Evolutionary conservation across 352 stramenopile genomes (phyloP), one percentile per base, ranked within the genome.

Genomic region (Phytophthora sojae): DNA sequence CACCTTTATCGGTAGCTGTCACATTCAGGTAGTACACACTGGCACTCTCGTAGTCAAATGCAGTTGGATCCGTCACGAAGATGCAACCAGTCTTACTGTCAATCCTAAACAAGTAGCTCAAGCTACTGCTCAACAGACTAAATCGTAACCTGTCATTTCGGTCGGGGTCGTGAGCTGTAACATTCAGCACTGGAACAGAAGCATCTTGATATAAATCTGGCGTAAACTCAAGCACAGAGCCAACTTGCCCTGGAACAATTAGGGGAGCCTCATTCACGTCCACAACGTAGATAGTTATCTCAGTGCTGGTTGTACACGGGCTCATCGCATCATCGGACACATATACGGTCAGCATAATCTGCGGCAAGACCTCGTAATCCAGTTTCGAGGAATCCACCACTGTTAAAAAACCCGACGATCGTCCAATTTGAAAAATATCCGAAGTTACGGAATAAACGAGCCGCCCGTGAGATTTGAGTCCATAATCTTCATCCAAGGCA

Each of bases 181-280:
- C 26, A 9, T 82, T 60, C 12, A 82, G 58, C 1, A 88, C 35
- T 12, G 74, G 12, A 7, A 39, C 23, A 7, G 77, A 73, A 6
- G 54, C 6, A 32, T 81, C 45, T 71, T 81, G 73, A 1, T 45
- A 56, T 17, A 55, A 57, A 6, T 39, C 61, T 32, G 58, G 66
- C 6, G 76, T 81, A 53, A 76, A 91, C 59, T 91, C 83, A 6
- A 61, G 54, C 6, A 88, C 73, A 17, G 49, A 63, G 2, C 79
- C 83, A 11, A 68, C 47, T 44, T 79, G 59, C 0, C 73, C 67
- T 65, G 30, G n/a, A 6, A 76, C 30, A 42, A 83, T 66, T 5
- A 23, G 35, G 1, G 83, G 83, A 29, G 79, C 52, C 29, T 91
- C 83, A 17, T 91, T 91, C 7, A 87, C 67, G 60, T 91, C 73